Evolutionary conservation across 805 yeast genomes (phyloP).

Genomic region (Saccharomycopsis guyanensis): DNA sequence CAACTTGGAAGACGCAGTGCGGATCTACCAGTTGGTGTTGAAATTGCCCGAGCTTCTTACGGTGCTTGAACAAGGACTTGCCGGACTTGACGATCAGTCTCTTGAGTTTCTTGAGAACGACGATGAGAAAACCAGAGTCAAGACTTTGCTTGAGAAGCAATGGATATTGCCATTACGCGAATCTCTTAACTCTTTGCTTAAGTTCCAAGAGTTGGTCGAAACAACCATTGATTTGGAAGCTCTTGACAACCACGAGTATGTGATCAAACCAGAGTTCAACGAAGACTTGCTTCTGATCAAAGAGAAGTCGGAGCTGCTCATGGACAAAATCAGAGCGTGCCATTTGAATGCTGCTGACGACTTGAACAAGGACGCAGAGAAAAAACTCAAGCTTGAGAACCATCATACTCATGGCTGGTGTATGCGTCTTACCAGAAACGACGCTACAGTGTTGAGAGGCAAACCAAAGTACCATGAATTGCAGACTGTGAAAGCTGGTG

Average conservation of each 20-base stretch:
- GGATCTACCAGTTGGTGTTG: slow-evolving; percentile 73
- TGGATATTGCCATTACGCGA: slow-evolving; percentile 57
- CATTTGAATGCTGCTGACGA: slow-evolving; percentile 67
- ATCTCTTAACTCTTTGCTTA: slow-evolving; percentile 44
- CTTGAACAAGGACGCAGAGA: slow-evolving; percentile 73
- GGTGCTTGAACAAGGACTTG: slow-evolving; percentile 38
- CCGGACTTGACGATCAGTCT: slow-evolving; percentile 27
- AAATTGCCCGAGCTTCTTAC: slow-evolving; percentile 63
- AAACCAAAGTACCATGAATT: slow-evolving; percentile 59
- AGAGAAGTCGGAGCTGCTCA: slow-evolving; percentile 45
- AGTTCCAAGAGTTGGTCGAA: slow-evolving; percentile 80
- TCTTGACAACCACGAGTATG: slow-evolving; percentile 72
- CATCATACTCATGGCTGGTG: slow-evolving; percentile 93
- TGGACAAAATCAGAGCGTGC: slow-evolving; percentile 46
- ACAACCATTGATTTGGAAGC: slow-evolving; percentile 86
- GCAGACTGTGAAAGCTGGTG: slow-evolving; percentile 93
- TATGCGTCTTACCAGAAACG: slow-evolving; percentile 83
- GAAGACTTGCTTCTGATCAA: slow-evolving; percentile 60
- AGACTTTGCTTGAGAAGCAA: slow-evolving; percentile 34
- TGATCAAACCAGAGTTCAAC: slow-evolving; percentile 86
- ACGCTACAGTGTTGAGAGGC: slow-evolving; percentile 70
- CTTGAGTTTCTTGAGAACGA: slow-evolving; percentile 17
- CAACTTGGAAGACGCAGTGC: slow-evolving; percentile 78
- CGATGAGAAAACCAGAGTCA: slow-evolving; percentile 23
- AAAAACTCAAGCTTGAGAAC: slow-evolving; percentile 81